Conservation (phyloP, 345 rosid species). For the Lenwebbia sp. region DNA sequence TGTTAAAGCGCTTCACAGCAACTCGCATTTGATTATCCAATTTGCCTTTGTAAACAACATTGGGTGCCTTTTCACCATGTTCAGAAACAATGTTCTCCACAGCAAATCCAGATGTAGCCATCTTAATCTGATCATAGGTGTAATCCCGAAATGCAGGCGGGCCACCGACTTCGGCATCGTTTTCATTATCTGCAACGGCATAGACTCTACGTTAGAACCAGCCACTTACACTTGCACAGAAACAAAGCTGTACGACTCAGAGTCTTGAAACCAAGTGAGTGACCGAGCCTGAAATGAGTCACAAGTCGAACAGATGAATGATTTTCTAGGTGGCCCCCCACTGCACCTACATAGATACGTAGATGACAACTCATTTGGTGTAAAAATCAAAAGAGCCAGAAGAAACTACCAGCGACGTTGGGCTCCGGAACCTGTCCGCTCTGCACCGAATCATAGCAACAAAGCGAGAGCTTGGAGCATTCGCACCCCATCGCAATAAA, state of each 20-base stretch:
- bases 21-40: slow-evolving; percentile 63
- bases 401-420: slow-evolving; percentile 11
- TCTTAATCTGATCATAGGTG: slow-evolving; percentile 57
- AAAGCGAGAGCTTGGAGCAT: slow-evolving; percentile 20
- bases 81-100: slow-evolving; percentile 87
- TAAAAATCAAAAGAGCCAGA: neutral
- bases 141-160: slow-evolving; percentile 52
- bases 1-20: slow-evolving; percentile 83
- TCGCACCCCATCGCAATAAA: slow-evolving; percentile 21
- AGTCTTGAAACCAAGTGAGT: neutral
- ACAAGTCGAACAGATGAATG: neutral
- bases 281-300: neutral
- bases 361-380: neutral
- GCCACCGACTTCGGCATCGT: slow-evolving; percentile 23
- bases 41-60: slow-evolving; percentile 86
- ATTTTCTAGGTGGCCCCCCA: neutral
- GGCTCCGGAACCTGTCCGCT: slow-evolving; percentile 8
- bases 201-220: neutral
- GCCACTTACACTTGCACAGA: neutral
- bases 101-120: slow-evolving; percentile 84
- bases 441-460: slow-evolving; percentile 12
- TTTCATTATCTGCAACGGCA: slow-evolving; percentile 35
- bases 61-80: slow-evolving; percentile 90
- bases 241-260: neutral
- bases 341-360: neutral